A percentile compares a stretch with the other conserved stretches of the same genome.
Evolutionary conservation across 371 early-diverging fungal genomes (phyloP).

Genomic region (Umbelopsis sp.): DNA sequence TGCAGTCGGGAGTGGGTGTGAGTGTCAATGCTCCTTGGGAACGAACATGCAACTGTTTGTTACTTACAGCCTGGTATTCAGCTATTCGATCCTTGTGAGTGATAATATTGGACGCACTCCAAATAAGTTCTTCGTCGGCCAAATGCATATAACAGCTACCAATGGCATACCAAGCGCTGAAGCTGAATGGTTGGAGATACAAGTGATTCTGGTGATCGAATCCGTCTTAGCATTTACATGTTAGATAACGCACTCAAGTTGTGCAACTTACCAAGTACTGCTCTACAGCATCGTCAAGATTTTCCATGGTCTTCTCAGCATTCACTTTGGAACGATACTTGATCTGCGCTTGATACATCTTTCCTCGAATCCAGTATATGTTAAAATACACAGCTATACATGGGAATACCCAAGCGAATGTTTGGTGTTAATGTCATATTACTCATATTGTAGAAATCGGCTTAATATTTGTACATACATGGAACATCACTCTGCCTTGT

Average conservation of each 20-base stretch:
- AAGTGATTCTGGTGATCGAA: constrained; percentile 39
- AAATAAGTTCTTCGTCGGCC: constrained; percentile 68
- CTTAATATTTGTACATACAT: constrained; percentile 26
- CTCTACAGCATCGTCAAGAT: constrained; percentile 63
- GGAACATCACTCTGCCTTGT: constrained; percentile 26
- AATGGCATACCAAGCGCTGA: constrained; percentile 68
- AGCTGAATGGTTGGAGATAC: constrained; percentile 60
- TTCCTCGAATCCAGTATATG: constrained; percentile 68
- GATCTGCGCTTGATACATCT: constrained; percentile 56
- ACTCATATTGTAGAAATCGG: neutral
- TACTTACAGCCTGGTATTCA: constrained; percentile 60
- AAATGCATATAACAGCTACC: constrained; percentile 60
- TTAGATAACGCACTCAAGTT: neutral
- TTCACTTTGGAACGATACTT: constrained; percentile 59
- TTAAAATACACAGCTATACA: constrained; percentile 43
- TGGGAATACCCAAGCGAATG: neutral
- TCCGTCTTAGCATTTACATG: constrained; percentile 7
- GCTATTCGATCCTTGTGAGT: constrained; percentile 53
- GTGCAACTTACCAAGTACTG: constrained; percentile 51
- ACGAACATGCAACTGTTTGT: neutral
- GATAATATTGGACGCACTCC: constrained; percentile 67
- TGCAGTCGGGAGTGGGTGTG: constrained; percentile 22
- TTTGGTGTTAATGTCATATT: neutral
- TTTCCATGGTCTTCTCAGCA: constrained; percentile 59
- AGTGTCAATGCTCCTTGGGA: neutral